Base-by-base conservation (phyloP, 1,284 basidiomycete species). In the Microbotryum lychnidis-dioicae region DNA sequence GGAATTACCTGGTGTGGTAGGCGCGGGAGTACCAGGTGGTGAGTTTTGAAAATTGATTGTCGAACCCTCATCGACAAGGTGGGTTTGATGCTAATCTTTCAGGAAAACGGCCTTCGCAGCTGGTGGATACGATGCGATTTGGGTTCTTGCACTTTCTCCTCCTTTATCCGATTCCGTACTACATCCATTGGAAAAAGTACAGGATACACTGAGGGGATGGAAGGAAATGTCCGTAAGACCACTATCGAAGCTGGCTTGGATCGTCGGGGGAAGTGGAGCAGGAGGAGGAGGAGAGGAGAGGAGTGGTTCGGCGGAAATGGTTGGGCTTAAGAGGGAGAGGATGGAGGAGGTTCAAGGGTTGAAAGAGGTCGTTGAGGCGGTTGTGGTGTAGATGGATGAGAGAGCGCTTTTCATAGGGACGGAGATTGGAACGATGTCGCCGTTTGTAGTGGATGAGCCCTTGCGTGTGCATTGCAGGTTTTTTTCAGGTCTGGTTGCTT, bases 21-120 rank as follows among this genome's bases (percentile, higher is more conserved):
- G 90, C 10, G 93, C 92, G 46, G 94, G 94, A 37, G 94, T 98
- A 5, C 96, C 96, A 1, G 94, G 94, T 63, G 93, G 91, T 88
- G 70, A 66, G 84, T 74, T 9, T 74, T 9, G 27, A 27, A 6
- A 5, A 27, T 27, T 6, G 27, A 27, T 4, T 2, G 27, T 27
- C 27, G n/a, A n/a, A n/a, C n/a, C n/a, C n/a, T n/a, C n/a, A n/a
- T n/a, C n/a, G n/a, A 23, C 23, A 27, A 27, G 27, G 27, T 27
- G 27, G 1, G 21, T 4, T 23, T 29, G 9, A 37, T 23, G 27
- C n/a, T 21, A 37, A 23, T 25, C 33, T 20, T 20, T 27, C 27
- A 27, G 18, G 31, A 3, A 5, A 23, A 6, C 23, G 29, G n/a
- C 31, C 48, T 12, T 56, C n/a, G 59, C 69, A 91, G 91, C 96